phyloP scores from a whole-genome alignment of 495 filamentous ascomycete species.

The Hyaloscypha finlandica region DNA sequence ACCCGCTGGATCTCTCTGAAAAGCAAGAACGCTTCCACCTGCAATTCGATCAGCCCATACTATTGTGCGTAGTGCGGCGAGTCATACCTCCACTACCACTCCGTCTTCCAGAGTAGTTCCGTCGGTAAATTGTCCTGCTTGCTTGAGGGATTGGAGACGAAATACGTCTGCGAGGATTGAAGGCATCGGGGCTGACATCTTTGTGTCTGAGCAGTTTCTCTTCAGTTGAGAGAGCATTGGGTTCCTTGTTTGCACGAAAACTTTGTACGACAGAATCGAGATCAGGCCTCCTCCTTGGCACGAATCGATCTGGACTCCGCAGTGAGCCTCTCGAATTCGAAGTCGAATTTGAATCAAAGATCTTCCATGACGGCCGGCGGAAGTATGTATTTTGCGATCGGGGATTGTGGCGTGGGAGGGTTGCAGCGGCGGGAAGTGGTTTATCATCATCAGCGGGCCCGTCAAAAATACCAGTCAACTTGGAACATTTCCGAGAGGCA shows the following conservation, averaged over 20 bases:
- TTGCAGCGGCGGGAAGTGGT: slow-evolving; percentile 7
- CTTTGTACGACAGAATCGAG: slow-evolving; percentile 23
- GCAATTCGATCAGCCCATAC: slow-evolving; percentile 8
- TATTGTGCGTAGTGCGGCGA: neutral
- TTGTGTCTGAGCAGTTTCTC: slow-evolving; percentile 64
- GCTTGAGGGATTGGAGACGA: slow-evolving; percentile 37
- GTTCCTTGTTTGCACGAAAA: slow-evolving; percentile 66
- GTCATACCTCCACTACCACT: slow-evolving; percentile 29
- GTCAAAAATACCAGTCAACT: slow-evolving; percentile 9
- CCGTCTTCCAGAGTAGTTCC: slow-evolving; percentile 28
- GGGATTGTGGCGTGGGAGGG: slow-evolving; percentile 20
- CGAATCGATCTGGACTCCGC: slow-evolving; percentile 62
- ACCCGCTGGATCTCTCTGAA: slow-evolving; percentile 27
- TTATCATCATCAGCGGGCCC: slow-evolving; percentile 21
- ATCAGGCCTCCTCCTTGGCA: slow-evolving; percentile 22
- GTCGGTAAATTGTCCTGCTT: slow-evolving; percentile 12
- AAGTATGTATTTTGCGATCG: slow-evolving; percentile 8
- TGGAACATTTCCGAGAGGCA: neutral
- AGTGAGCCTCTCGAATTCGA: slow-evolving; percentile 18
- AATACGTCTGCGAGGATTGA: slow-evolving; percentile 51
- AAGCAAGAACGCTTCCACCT: slow-evolving; percentile 33
- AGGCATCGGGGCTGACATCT: slow-evolving; percentile 63
- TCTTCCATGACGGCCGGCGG: slow-evolving; percentile 25
- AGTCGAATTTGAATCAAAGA: slow-evolving; percentile 29
- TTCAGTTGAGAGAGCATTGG: slow-evolving; percentile 56